Base-by-base conservation (phyloP, 768 basidiomycete species). In the Lactarius psammicola region DNA sequence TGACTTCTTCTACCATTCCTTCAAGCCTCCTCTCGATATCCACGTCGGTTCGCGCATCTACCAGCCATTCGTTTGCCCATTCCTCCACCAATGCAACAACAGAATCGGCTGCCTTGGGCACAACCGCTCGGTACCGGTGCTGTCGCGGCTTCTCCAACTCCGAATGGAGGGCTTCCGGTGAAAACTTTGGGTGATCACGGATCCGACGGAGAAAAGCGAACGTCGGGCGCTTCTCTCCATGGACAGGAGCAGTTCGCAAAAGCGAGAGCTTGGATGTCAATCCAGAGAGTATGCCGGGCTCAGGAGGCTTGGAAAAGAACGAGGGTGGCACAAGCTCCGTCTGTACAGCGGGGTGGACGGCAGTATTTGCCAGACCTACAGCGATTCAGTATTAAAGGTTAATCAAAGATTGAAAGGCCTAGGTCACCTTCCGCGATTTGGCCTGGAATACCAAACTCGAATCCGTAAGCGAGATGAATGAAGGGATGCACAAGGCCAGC, bases 1-100 rank as follows among this genome's bases (percentile, higher is more conserved):
- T 71, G 4, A 92, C 68, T 69, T 92, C 88, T 68, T 87, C 85
- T 30, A 87, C 78, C 73, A 88, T 90, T 20, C 77, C 73, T n/a
- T 80, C 78, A 7, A 85, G 69, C 67, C 80, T 77, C 33, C 64
- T 68, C 53, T 70, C 69, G 53, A 62, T 40, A n/a, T 69, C 66
- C 15, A n/a, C 63, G 42, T 74, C 71, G 30, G 18, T 17, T 4
- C 20, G 54, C 17, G 61, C 56, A 15, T 34, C 69, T n/a, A 56
- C 53, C 31, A 60, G 26, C 68, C 63, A 63, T 54, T 68, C 54
- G 28, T 69, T 46, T 40, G 59, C 57, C 74, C 74, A 73, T 63
- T 72, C 70, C 11, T 34, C 51, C 1, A 69, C 66, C 11, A 72
- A 61, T 42, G 66, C 46, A 9, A 62, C 40, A 6, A 77, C 10